phyloP scores from a whole-genome alignment of 345 rosid species.

The Gossypium raimondii region DNA sequence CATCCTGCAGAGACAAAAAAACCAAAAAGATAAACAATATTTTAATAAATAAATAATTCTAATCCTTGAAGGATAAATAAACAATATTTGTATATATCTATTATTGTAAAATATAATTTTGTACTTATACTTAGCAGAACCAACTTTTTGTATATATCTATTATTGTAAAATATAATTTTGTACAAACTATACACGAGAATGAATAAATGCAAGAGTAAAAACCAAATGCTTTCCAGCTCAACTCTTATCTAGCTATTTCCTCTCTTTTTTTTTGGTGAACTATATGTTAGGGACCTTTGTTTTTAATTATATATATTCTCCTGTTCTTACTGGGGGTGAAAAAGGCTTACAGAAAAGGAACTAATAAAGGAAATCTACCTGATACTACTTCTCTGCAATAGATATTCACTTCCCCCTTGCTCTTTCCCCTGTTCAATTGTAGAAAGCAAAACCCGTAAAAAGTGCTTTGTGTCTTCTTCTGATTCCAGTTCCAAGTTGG shows the following conservation, averaged over 20 bases:
- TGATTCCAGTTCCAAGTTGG: slow-evolving; percentile 57
- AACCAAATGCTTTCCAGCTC: not conserved
- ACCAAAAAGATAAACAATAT: too few species aligned
- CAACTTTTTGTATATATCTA: not conserved
- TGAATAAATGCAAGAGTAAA: not conserved
- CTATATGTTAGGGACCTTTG: not conserved
- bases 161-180: not conserved
- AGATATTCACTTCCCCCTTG: slow-evolving; percentile 46
- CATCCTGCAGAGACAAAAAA: too few species aligned
- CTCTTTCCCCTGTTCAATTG: slow-evolving; percentile 60
- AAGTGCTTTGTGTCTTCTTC: slow-evolving; percentile 49
- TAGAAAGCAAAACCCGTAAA: slow-evolving; percentile 44
- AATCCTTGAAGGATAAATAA: too few species aligned
- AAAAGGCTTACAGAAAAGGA: not conserved
- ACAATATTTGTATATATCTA: too few species aligned
- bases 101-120: too few species aligned
- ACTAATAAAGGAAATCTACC: not conserved
- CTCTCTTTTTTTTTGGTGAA: not conserved
- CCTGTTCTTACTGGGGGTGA: not conserved
- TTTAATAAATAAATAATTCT: too few species aligned
- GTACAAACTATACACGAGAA: not conserved
- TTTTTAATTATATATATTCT: not conserved
- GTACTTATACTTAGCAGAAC: too few species aligned
- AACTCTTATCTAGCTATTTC: not conserved
- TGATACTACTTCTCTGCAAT: slow-evolving; percentile 48